phyloP scores from a whole-genome alignment of 768 basidiomycete species.

The Leccinum broughii region DNA sequence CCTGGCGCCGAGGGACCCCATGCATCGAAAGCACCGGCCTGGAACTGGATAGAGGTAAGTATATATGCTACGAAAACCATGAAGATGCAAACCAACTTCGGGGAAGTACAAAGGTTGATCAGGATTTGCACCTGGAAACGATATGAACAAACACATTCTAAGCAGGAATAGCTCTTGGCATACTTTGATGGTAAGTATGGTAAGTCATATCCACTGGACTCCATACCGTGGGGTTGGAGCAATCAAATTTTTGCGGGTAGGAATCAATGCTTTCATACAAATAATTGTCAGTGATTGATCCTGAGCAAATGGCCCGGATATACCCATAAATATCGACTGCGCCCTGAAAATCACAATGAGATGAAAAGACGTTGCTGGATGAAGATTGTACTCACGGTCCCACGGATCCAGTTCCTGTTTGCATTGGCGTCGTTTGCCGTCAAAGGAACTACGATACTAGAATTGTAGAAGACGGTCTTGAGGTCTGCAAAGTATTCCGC shows the following conservation, averaged over 20 bases:
- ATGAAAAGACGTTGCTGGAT: background rate
- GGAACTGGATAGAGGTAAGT: constrained; percentile 45
- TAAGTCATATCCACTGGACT: constrained; percentile 62
- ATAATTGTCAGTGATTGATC: background rate
- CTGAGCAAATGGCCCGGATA: background rate
- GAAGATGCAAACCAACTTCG: constrained; percentile 42
- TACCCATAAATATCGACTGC: constrained; percentile 73
- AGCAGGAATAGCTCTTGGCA: background rate
- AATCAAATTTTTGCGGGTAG: constrained; percentile 81
- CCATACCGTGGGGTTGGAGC: constrained; percentile 71
- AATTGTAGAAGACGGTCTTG: constrained; percentile 52
- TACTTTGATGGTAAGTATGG: constrained; percentile 56
- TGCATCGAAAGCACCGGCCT: constrained; percentile 78
- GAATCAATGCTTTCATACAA: constrained; percentile 51
- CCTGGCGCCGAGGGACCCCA: constrained; percentile 78
- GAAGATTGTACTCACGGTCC: constrained; percentile 47
- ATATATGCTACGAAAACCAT: constrained; percentile 5
- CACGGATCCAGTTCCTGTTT: constrained; percentile 64
- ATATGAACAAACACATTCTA: constrained; percentile 24
- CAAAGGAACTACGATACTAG: constrained; percentile 64
- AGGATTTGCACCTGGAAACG: constrained; percentile 42
- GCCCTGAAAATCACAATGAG: constrained; percentile 41
- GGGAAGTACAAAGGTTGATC: constrained; percentile 71
- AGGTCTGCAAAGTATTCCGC: constrained; percentile 66
- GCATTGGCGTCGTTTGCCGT: constrained; percentile 73